Conservation (phyloP, 148 eudicot species). For the Chenopodium suecicum region DNA sequence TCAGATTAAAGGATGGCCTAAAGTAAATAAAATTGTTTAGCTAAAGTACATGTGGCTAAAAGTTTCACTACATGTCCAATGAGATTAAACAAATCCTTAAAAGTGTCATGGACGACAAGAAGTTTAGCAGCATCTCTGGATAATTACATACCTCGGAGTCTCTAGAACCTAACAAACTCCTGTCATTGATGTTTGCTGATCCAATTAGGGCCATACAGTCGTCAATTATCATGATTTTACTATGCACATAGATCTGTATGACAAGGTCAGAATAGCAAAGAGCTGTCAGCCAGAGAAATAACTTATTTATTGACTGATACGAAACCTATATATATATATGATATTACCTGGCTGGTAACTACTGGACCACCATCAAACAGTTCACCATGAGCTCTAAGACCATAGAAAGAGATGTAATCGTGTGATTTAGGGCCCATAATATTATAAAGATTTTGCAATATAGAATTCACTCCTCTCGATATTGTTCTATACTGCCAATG, state of each 20-base stretch:
- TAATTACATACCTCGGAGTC: slow-evolving; percentile 81
- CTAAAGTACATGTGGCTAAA: not conserved
- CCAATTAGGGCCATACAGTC: slow-evolving; percentile 78
- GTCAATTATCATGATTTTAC: slow-evolving; percentile 96
- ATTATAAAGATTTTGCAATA: slow-evolving; percentile 77
- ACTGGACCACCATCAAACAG: slow-evolving; percentile 79
- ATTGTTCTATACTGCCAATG: slow-evolving; percentile 99
- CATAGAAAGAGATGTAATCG: slow-evolving; percentile 95
- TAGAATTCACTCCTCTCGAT: slow-evolving; percentile 80
- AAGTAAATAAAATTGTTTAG: not conserved
- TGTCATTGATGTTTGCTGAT: slow-evolving; percentile 94
- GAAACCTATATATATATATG: not conserved
- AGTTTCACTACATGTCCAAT: not conserved
- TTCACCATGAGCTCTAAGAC: slow-evolving; percentile 87
- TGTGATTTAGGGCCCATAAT: slow-evolving; percentile 74
- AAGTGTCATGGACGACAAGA: not conserved
- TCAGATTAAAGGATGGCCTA: not conserved
- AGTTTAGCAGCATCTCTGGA: not conserved
- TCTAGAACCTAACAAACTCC: slow-evolving; percentile 96
- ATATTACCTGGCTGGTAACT: slow-evolving; percentile 83
- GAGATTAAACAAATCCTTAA: not conserved
- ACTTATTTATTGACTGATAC: not conserved
- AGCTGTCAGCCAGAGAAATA: slow-evolving; percentile 10
- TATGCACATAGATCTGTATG: slow-evolving; percentile 90
- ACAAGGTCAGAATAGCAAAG: not conserved